A percentile compares a stretch with the other conserved stretches of the same genome.
Conservation (phyloP, 2,329 filamentous ascomycete genomes). For the Neofusicoccum laricinum region DNA sequence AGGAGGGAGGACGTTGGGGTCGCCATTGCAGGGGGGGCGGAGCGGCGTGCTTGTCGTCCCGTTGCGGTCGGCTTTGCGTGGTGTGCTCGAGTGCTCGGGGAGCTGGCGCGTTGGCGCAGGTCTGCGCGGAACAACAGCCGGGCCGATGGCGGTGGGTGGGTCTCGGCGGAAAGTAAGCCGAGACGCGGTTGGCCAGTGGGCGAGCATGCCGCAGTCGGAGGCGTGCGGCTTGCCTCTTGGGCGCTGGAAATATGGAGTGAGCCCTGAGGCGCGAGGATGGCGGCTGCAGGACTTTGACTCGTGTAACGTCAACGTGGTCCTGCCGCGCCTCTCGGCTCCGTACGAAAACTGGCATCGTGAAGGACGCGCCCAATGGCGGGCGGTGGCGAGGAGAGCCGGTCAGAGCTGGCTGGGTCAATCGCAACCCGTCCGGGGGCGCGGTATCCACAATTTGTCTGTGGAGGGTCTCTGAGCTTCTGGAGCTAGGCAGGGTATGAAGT, state of each 20-base stretch:
- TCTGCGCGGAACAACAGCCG: background rate
- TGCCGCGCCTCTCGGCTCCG: background rate
- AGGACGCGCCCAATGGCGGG: background rate
- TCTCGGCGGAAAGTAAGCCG: background rate
- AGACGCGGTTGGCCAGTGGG: background rate
- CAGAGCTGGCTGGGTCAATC: constrained; percentile 8
- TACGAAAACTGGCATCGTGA: background rate
- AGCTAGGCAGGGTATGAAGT: constrained; percentile 28
- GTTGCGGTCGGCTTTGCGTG: too few species aligned
- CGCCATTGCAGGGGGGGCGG: constrained; percentile 35
- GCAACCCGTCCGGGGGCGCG: constrained; percentile 4
- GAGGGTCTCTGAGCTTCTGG: background rate
- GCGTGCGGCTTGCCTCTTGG: background rate
- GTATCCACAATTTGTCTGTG: background rate
- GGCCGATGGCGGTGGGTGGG: background rate
- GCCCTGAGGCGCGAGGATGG: background rate
- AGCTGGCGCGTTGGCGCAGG: too few species aligned
- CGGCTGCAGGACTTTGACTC: background rate
- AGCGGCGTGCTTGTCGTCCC: too few species aligned
- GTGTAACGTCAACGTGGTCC: constrained; percentile 15
- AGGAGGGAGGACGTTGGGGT: constrained; percentile 23
- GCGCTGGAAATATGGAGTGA: background rate
- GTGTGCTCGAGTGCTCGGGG: too few species aligned
- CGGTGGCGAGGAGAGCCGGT: background rate
- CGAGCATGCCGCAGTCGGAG: background rate